Evolutionary conservation across 805 yeast genomes (phyloP).

Genomic region (Suhomyces canberraensis): DNA sequence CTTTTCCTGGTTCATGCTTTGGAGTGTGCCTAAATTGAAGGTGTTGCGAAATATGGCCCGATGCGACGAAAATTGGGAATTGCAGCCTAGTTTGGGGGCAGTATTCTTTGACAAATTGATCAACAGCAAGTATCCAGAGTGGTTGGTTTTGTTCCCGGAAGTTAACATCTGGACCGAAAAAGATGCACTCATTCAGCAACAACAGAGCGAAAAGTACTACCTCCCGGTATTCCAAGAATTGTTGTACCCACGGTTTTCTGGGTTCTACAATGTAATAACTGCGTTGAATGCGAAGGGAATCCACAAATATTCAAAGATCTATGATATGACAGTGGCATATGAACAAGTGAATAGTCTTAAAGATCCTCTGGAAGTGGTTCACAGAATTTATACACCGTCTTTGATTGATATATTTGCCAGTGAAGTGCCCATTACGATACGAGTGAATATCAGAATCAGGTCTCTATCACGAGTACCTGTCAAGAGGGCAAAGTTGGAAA

Average conservation of each 20-base stretch:
- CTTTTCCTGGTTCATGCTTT: conserved; percentile 66
- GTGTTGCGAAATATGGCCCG: conserved; percentile 46
- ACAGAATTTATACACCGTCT: conserved; percentile 21
- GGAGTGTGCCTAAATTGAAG: conserved; percentile 57
- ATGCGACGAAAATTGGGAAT: conserved; percentile 71
- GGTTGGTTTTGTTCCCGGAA: conserved; percentile 83
- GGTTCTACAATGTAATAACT: conserved; percentile 48
- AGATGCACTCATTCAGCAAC: conserved; percentile 47
- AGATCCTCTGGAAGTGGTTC: background rate
- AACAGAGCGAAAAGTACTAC: conserved; percentile 52
- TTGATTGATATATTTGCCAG: conserved; percentile 30
- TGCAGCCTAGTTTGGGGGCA: conserved; percentile 37
- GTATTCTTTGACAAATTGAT: conserved; percentile 34
- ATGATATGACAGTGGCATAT: conserved; percentile 56
- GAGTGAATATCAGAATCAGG: conserved; percentile 48
- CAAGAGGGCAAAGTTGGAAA: conserved; percentile 56
- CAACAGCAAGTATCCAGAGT: conserved; percentile 42
- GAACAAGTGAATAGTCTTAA: background rate
- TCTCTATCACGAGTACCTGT: conserved; percentile 46
- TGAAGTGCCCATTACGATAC: conserved; percentile 30
- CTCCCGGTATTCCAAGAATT: conserved; percentile 60
- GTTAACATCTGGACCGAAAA: conserved; percentile 64
- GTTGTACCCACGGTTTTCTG: conserved; percentile 74
- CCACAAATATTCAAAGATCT: conserved; percentile 43
- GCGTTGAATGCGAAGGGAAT: conserved; percentile 30